A percentile compares a stretch with the other conserved stretches of the same genome.
Evolutionary conservation across 1,284 basidiomycete genomes (phyloP).

Genomic region (Gomphus bonarii): DNA sequence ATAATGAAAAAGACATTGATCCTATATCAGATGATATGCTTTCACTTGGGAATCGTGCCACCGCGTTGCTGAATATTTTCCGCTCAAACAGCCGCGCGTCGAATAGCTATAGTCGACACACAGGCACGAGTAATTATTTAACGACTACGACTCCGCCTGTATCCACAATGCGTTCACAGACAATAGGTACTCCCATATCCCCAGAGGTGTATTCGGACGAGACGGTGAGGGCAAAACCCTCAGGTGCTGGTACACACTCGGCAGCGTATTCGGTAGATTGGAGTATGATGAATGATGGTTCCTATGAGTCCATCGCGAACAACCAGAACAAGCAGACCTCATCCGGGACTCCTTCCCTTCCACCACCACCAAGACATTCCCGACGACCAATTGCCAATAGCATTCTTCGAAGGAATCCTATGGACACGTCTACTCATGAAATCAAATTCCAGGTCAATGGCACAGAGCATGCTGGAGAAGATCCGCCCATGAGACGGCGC

Average conservation of each 20-base stretch:
- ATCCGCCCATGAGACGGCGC: not conserved
- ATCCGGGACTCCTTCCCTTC: not conserved
- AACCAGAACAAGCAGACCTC: not conserved
- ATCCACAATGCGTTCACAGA: no score
- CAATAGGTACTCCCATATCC: not conserved
- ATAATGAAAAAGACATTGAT: slow-evolving; percentile 1
- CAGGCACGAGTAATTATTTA: not conserved
- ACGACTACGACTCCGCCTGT: not conserved
- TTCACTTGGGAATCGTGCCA: not conserved
- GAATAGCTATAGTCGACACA: not conserved
- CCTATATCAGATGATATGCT: not conserved
- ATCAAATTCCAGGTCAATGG: not conserved
- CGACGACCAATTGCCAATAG: not conserved
- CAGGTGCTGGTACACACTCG: not conserved
- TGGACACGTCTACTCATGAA: not conserved
- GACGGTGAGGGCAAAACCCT: not conserved
- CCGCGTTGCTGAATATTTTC: not conserved
- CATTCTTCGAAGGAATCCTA: not conserved
- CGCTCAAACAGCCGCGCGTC: not conserved
- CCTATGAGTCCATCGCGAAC: not conserved
- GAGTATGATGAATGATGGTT: not conserved
- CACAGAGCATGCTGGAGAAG: not conserved
- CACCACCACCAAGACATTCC: slow-evolving; percentile 3
- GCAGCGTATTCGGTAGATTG: not conserved
- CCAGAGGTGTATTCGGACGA: not conserved